Percentiles rank a stretch among this genome's conserved stretches.
Evolutionary conservation across 2,329 filamentous ascomycete species (phyloP).

Genomic region (Dothidotthia symphoricarpi): DNA sequence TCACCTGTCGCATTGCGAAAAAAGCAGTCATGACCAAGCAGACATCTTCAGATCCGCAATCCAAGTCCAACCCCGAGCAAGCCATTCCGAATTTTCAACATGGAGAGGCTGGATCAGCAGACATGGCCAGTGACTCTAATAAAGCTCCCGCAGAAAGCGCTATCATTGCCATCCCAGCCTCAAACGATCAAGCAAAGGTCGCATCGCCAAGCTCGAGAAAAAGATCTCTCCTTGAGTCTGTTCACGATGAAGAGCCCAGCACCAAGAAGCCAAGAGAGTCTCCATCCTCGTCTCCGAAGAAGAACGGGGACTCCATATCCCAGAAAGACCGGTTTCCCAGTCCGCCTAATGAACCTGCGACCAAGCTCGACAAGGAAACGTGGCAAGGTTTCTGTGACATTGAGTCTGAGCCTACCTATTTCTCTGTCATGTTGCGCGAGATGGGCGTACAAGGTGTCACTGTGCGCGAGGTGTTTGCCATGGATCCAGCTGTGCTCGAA

Average conservation of each 20-base stretch:
- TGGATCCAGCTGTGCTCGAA: slow-evolving; percentile 54
- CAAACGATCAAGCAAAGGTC: no score
- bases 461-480: slow-evolving; percentile 71
- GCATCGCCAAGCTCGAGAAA: slow-evolving; percentile 15
- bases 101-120: background rate
- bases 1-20: background rate
- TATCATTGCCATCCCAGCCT: no score
- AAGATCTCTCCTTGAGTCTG: slow-evolving; percentile 10
- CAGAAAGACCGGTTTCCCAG: no score
- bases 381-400: slow-evolving; percentile 80
- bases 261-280: slow-evolving; percentile 20
- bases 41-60: background rate
- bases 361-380: slow-evolving; percentile 40
- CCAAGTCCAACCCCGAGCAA: background rate
- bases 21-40: background rate
- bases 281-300: background rate
- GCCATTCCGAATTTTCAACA: background rate
- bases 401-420: slow-evolving; percentile 83
- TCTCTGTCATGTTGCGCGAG: slow-evolving; percentile 78
- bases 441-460: slow-evolving; percentile 73
- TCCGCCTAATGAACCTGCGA: slow-evolving; percentile 35
- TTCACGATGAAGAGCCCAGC: slow-evolving; percentile 7
- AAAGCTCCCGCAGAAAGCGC: no score
- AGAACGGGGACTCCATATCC: slow-evolving; percentile 2
- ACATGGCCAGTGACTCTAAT: background rate